A percentile compares a stretch with the other conserved stretches of the same genome.
These are phyloP conservation scores for Colletotrichum sp. DNA, from an alignment of 2,329 filamentous ascomycete genomes.

Conservation along the genomic window DNA sequence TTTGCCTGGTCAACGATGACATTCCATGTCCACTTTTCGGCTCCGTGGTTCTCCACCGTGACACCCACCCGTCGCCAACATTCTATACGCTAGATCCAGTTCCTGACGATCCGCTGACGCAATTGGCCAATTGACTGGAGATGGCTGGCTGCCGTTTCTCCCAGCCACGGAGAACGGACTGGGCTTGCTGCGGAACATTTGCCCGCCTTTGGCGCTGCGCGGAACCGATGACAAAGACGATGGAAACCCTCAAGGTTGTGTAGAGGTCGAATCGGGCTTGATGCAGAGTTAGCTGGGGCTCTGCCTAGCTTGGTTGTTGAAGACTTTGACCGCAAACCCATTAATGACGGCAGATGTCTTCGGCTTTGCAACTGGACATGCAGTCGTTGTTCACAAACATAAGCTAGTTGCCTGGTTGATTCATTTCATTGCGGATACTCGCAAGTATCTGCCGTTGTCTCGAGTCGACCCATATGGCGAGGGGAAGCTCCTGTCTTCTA, in stretches of 20 bases:
- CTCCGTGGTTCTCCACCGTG: not conserved
- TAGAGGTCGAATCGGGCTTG: not conserved
- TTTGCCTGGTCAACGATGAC: conserved; percentile 14
- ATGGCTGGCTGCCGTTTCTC: not conserved
- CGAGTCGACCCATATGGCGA: not conserved
- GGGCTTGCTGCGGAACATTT: not conserved
- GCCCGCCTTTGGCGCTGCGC: not conserved
- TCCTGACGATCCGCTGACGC: conserved; percentile 14
- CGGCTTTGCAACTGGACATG: not conserved
- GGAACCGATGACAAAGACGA: not conserved
- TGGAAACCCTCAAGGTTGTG: not conserved
- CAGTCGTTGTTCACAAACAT: not conserved
- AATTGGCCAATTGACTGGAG: conserved; percentile 3
- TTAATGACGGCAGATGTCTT: not conserved
- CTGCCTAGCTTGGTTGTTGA: not conserved
- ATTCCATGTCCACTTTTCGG: conserved; percentile 11
- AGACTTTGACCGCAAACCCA: not conserved
- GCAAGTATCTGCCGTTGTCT: not conserved
- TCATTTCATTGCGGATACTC: not conserved
- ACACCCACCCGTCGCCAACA: not conserved
- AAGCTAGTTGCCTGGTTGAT: not conserved
- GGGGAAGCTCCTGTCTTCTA: not conserved
- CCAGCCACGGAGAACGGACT: not conserved
- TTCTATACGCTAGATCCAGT: conserved; percentile 2
- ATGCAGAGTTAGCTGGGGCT: not conserved